Base-by-base conservation (phyloP, 2,329 filamentous ascomycete genomes). In the Fusarium udum region DNA sequence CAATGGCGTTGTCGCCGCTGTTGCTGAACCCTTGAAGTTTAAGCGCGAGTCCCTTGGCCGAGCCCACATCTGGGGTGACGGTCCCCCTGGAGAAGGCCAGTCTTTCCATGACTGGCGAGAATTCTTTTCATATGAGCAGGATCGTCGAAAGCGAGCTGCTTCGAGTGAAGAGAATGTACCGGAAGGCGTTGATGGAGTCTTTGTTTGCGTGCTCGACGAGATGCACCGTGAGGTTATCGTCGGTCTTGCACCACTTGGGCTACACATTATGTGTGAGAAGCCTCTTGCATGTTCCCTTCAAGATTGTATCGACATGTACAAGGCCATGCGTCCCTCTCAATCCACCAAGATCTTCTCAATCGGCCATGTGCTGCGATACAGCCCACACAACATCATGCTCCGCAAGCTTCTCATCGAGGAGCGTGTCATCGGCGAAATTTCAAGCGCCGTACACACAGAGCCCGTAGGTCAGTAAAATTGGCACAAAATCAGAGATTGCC, bases 221-320 rank as follows among this genome's bases (percentile, higher is more conserved):
- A 92, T 93, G 84, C 96, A 99, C 82, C 91, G 91, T 56, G 92
- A 95, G 63, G 94, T 95, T 53, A 88, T 97, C 28, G 87, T 92
- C 48, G 92, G 90, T 3, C 86, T 97, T 59, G 92, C 93, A 3
- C 89, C 89, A 18, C 83, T 91, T 85, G 79, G 88, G 6, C 84
- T 98, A 53, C 95, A 98, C 81, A 90, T 98, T 72, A 93, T 98
- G 87, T 97, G 95, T 80, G 96, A 99, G 86, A 99, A 99, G 83
- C 96, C 96, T 6, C 84, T 99, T 61, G 94, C 95, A 1, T 94
- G 94, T 28, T 92, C 89, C 0, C 84, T 98, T 34, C 82, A 87
- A 24, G 94, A 96, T 77, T 98, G 95, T 79, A 84, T 97, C 40
- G 86, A 85, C 48, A 95, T 97, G 77, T 94, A 91, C 80, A 83